Percentiles rank a stretch among this genome's conserved stretches.
Evolutionary conservation across 345 rosid genomes (phyloP).

Genomic region (Salix koriyanagi): DNA sequence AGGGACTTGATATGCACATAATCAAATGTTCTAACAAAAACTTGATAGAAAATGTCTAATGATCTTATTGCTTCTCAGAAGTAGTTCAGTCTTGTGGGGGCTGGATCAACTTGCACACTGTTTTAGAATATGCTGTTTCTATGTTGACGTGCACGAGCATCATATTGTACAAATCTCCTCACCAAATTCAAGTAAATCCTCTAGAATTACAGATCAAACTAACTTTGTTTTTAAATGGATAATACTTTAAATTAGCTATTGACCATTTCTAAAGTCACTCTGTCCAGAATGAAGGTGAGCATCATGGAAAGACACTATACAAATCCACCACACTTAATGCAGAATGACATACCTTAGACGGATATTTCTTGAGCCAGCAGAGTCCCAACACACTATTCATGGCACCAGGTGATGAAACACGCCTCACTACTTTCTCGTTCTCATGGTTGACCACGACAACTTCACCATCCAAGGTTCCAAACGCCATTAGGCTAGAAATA

Average conservation of each 20-base stretch:
- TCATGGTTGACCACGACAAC: constrained; percentile 88
- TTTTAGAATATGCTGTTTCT: neutral
- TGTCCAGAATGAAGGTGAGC: neutral
- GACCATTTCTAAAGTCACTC: neutral
- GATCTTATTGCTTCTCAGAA: neutral
- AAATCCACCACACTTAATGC: neutral
- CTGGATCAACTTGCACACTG: too few relatives aligned
- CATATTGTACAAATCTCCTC: neutral
- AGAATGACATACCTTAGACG: constrained; percentile 60
- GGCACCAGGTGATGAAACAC: constrained; percentile 67
- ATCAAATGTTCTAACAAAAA: neutral
- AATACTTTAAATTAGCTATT: neutral
- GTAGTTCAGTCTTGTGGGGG: neutral
- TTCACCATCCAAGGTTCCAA: constrained; percentile 93
- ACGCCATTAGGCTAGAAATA: constrained; percentile 67
- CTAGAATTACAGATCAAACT: neutral
- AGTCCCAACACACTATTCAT: constrained; percentile 84
- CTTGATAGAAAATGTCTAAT: neutral
- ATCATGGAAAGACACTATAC: neutral
- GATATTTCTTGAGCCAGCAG: constrained; percentile 87
- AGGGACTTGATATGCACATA: constrained; percentile 2
- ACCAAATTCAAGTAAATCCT: neutral
- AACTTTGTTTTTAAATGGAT: neutral
- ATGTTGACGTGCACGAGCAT: neutral
- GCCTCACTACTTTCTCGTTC: constrained; percentile 64